Evolutionary conservation across 169 alveolate genomes (phyloP).

Genomic region (Plasmodium coatneyi): DNA sequence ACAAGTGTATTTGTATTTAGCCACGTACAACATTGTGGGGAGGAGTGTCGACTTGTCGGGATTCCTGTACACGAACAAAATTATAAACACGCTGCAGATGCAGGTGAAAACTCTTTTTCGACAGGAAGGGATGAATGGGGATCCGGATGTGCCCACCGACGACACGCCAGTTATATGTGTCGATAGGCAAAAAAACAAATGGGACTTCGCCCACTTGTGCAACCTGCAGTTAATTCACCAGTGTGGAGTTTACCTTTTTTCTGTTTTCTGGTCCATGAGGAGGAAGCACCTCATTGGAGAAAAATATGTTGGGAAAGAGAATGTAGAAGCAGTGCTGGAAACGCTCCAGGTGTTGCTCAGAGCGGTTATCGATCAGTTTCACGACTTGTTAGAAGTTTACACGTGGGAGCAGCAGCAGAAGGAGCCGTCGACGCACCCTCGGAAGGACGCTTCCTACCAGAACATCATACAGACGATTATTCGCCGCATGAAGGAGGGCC

Average conservation of each 20-base stretch:
- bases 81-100: slow-evolving; percentile 31
- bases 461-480: slow-evolving; percentile 11
- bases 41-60: slow-evolving; percentile 39
- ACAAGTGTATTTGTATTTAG: slow-evolving; percentile 47
- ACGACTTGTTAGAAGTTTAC: neutral
- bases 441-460: neutral
- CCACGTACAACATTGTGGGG: slow-evolving; percentile 11
- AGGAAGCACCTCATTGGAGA: slow-evolving; percentile 10
- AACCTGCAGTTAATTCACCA: slow-evolving; percentile 34
- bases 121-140: neutral
- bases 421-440: neutral
- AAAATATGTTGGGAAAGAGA: neutral
- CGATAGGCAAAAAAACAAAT: neutral
- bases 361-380: neutral
- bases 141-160: neutral
- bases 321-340: neutral
- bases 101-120: neutral
- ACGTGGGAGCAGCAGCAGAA: neutral
- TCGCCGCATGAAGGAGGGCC: slow-evolving; percentile 15
- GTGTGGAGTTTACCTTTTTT: slow-evolving; percentile 27
- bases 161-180: neutral
- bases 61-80: slow-evolving; percentile 28
- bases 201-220: slow-evolving; percentile 10
- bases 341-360: neutral
- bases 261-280: slow-evolving; percentile 13